These are phyloP conservation scores for Leccinum longicurvipes DNA, from an alignment of 768 basidiomycete genomes.

Conservation along the genomic window DNA sequence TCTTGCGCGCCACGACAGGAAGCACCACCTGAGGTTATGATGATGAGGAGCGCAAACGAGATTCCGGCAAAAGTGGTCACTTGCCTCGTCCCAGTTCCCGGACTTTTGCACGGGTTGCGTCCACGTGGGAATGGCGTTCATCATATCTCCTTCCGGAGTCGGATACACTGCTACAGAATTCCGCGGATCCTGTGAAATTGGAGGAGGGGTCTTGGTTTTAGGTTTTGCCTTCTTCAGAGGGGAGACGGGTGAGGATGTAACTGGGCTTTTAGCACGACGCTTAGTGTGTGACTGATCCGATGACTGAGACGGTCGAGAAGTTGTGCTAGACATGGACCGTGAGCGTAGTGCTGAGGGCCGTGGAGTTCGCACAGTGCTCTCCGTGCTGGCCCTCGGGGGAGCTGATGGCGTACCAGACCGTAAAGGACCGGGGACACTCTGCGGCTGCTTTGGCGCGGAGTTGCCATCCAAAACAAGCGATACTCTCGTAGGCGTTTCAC, in stretches of 20 bases:
- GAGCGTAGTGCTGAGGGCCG: slow-evolving; percentile 29
- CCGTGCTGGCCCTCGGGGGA: slow-evolving; percentile 37
- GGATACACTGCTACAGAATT: slow-evolving; percentile 70
- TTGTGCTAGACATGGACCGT: slow-evolving; percentile 22
- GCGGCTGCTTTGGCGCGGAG: slow-evolving; percentile 42
- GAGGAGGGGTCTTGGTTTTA: slow-evolving; percentile 32
- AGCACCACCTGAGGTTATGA: slow-evolving; percentile 61
- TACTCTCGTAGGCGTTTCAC: slow-evolving; percentile 41
- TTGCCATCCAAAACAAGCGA: slow-evolving; percentile 34
- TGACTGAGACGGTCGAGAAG: slow-evolving; percentile 28
- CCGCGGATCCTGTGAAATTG: slow-evolving; percentile 41
- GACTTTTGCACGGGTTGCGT: slow-evolving; percentile 64
- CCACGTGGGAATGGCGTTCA: slow-evolving; percentile 80
- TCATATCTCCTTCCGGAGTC: slow-evolving; percentile 49
- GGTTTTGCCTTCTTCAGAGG: slow-evolving; percentile 40
- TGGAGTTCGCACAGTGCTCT: slow-evolving; percentile 38
- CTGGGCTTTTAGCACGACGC: slow-evolving; percentile 47
- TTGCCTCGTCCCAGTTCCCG: slow-evolving; percentile 84
- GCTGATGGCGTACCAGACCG: slow-evolving; percentile 42
- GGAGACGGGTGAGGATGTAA: slow-evolving; percentile 35
- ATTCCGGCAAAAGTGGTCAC: slow-evolving; percentile 17
- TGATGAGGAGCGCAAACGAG: slow-evolving; percentile 6
- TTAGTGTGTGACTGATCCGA: slow-evolving; percentile 39
- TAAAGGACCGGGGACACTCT: slow-evolving; percentile 44
- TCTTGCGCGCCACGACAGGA: slow-evolving; percentile 82